Conservation (phyloP, 2,329 filamentous ascomycete genomes). For the Paecilomyces sp. region DNA sequence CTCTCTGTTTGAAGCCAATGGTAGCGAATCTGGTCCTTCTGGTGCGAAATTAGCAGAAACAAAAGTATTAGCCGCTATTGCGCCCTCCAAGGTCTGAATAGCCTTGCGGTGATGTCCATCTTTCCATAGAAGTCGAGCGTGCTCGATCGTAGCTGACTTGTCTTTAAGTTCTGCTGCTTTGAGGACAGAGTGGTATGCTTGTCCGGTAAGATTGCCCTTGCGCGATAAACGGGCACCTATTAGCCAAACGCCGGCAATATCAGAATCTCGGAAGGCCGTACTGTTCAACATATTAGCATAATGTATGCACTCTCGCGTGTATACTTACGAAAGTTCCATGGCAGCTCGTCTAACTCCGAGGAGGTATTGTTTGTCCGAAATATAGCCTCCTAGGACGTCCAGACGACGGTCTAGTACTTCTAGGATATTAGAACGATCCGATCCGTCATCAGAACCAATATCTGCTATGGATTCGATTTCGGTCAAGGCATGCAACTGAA, state of each 20-base stretch:
- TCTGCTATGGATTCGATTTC: slow-evolving; percentile 74
- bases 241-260: slow-evolving; percentile 19
- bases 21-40: slow-evolving; percentile 25
- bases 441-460: slow-evolving; percentile 24
- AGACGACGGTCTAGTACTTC: slow-evolving; percentile 65
- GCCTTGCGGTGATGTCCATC: slow-evolving; percentile 91
- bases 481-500: slow-evolving; percentile 78
- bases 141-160: slow-evolving; percentile 84
- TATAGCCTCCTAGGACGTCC: slow-evolving; percentile 81
- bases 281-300: slow-evolving; percentile 2
- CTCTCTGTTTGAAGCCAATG: slow-evolving; percentile 32
- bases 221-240: slow-evolving; percentile 9
- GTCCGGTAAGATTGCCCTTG: slow-evolving; percentile 55
- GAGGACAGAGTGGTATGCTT: slow-evolving; percentile 89
- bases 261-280: slow-evolving; percentile 4
- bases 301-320: background rate
- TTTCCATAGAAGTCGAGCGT: slow-evolving; percentile 86
- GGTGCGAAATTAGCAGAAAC: slow-evolving; percentile 39
- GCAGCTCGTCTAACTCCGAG: slow-evolving; percentile 77
- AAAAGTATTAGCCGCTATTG: slow-evolving; percentile 76
- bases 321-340: slow-evolving; percentile 61
- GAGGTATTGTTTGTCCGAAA: slow-evolving; percentile 88
- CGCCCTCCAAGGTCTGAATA: slow-evolving; percentile 81
- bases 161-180: slow-evolving; percentile 81
- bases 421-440: slow-evolving; percentile 28